phyloP scores from a whole-genome alignment of 441 rosid species.

The Pelargonium australe region DNA sequence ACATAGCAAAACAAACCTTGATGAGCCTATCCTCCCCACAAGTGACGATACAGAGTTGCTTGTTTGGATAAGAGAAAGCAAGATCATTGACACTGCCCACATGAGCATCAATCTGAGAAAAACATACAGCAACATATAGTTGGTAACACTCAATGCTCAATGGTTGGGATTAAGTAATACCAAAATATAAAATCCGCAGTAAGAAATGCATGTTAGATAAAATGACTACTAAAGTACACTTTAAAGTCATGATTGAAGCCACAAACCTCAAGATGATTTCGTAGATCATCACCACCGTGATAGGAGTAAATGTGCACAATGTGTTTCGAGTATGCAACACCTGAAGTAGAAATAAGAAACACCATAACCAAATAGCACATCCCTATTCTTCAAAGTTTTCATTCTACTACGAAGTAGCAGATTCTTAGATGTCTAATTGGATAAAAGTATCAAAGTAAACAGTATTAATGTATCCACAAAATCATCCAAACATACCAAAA shows the following conservation, averaged over 20 bases:
- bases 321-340: constrained; percentile 82
- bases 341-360: constrained; percentile 30
- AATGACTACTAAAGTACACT: background rate
- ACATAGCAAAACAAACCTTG: constrained; percentile 40
- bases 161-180: too few species aligned
- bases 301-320: constrained; percentile 71
- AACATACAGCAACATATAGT: background rate
- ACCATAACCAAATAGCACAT: too few species aligned
- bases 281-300: constrained; percentile 56
- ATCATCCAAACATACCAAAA: constrained; percentile 44
- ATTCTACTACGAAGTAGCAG: background rate
- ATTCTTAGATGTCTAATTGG: constrained; percentile 6
- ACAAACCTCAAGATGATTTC: constrained; percentile 73
- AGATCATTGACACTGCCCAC: constrained; percentile 68
- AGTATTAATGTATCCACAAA: background rate
- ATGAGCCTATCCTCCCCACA: constrained; percentile 72
- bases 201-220: too few species aligned
- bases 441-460: background rate
- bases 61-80: constrained; percentile 65
- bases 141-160: background rate
- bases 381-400: too few species aligned
- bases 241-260: constrained; percentile 4
- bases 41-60: constrained; percentile 55
- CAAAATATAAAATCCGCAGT: too few species aligned
- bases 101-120: constrained; percentile 66